Percentiles rank a stretch among this genome's conserved stretches.
phyloP scores from a whole-genome alignment of 2,329 filamentous ascomycete species.

The Botrytis fragariae region DNA sequence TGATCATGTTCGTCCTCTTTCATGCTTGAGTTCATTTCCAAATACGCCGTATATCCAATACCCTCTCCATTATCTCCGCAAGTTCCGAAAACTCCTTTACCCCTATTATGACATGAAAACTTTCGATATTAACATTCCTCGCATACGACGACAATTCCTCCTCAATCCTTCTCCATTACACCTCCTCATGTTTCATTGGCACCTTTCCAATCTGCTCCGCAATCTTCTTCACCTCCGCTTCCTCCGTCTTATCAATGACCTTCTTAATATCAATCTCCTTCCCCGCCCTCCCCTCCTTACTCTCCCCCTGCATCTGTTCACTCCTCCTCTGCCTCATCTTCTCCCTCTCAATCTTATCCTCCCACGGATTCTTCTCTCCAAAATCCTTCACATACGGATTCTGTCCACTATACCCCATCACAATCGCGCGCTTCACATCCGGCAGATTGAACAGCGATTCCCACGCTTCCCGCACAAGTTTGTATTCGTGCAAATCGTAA shows the following conservation, averaged over 20 bases:
- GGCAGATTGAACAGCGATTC: conserved; percentile 28
- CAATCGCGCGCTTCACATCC: conserved; percentile 30
- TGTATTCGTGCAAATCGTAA: conserved; percentile 32
- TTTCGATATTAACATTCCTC: not conserved
- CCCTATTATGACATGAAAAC: not conserved
- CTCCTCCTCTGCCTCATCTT: conserved; percentile 15
- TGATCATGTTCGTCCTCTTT: not conserved
- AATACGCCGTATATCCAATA: conserved; percentile 6
- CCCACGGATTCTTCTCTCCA: conserved; percentile 27
- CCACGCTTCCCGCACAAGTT: conserved; percentile 29
- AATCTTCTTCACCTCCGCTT: conserved; percentile 16
- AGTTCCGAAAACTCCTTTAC: conserved; percentile 13
- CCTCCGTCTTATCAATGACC: conserved; percentile 11
- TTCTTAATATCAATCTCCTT: conserved; percentile 1
- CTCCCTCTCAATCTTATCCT: conserved; percentile 26
- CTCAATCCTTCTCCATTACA: not conserved
- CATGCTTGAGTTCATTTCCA: not conserved
- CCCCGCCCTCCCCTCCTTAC: conserved; percentile 12
- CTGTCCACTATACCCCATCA: conserved; percentile 33
- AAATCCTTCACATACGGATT: conserved; percentile 31
- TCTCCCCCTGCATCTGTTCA: not conserved
- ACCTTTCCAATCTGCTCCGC: conserved; percentile 17
- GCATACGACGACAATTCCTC: not conserved
- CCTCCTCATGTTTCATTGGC: conserved; percentile 12
- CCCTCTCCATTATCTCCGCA: not conserved